Base-by-base conservation (phyloP, 345 rosid genomes). In the Hibiscus tridactylites region DNA sequence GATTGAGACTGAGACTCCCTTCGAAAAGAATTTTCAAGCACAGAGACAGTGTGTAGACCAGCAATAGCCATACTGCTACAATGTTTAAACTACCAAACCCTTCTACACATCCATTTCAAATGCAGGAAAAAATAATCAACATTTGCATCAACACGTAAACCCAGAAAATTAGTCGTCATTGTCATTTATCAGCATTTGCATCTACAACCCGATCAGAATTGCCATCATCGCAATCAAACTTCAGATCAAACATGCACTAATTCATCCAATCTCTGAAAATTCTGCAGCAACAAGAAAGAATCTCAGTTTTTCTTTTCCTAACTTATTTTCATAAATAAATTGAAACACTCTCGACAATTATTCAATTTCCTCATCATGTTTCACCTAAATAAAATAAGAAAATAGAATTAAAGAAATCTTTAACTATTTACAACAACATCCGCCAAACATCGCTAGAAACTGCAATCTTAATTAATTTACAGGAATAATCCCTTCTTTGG, bases 21-120 rank as follows among this genome's bases (percentile, higher is more conserved):
- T 24, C 73, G 87, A 75, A 91, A 84, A 69, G 97, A 77, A 72
- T 94, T 81, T 83, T 88, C 89, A 5, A 86, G 89, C 60, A 86
- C 86, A 33, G 90, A 85, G 76, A 90, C 81, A 72, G 87, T 88
- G 80, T 90, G 98, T 60, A 91, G 78, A 44, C 96, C 90, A 59
- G 91, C 95, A 76, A 91, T 79, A 75, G 98, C 96, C 98, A 94
- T 91, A 11, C 15, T 57, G 47, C 39, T 72, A 63, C 17, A 49
- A 61, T 69, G 50, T 57, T 78, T 68, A 75, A 57, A 71, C 62
- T 56, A 44, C 47, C 73, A 62, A 75, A 73, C 53, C 37, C 58
- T 72, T 77, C 82, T 69, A 79, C 76, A 84, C 84, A 83, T 88
- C 84, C 69, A 69, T 80, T 83, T 79, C 54, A 76, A 77, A 71